Base-by-base conservation (phyloP, 2,329 filamentous ascomycete species). In the Fusarium sp. region DNA sequence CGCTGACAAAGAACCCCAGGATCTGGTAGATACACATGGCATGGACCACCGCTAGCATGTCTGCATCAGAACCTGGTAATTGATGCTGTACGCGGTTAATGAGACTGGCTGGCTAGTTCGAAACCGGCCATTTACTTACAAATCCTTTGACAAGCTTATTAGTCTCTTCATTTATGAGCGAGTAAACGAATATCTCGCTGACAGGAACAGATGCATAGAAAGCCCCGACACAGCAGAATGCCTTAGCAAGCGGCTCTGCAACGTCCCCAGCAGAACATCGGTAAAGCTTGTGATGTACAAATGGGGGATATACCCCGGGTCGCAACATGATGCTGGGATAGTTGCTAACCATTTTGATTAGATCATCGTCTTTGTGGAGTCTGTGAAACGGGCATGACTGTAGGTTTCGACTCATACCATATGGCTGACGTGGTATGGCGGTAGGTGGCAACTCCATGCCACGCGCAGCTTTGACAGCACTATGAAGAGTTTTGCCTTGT, bases 21-120 rank as follows among this genome's bases (percentile, higher is more conserved):
- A 38, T 54, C 33, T 54, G 49, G 9, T 54, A 54, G 13, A 54
- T 22, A 17, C 49, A 54, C 49, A 54, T 54, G 6, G 49, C 49
- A 14, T 54, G 49, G 9, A 54, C 49, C 4, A 54, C 49, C 10
- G 49, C 49, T 14, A 54, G 33, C 49, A 54, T 54, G 24, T 54
- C 33, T 2, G 33, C 33, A 54, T 54, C 49, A 20, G 49, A 38
- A 20, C 49, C n/a, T 5, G 49, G 49, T 3, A 36, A 3, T 36
- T 54, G 49, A 9, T 54, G 49, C 49, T 54, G 9, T 10, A 54
- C 18, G 26, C 6, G 26, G n/a, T 54, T 22, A 54, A 2, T 26
- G 24, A 2, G 10, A 20, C 4, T 20, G 1, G 1, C 7, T 15
- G 12, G 20, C 12, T 35, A 24, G 4, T 4, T 20, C 3, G 1